These are phyloP conservation scores for Xylariaceae sp. DNA, from an alignment of 2,329 filamentous ascomycete genomes.

Conservation along the genomic window DNA sequence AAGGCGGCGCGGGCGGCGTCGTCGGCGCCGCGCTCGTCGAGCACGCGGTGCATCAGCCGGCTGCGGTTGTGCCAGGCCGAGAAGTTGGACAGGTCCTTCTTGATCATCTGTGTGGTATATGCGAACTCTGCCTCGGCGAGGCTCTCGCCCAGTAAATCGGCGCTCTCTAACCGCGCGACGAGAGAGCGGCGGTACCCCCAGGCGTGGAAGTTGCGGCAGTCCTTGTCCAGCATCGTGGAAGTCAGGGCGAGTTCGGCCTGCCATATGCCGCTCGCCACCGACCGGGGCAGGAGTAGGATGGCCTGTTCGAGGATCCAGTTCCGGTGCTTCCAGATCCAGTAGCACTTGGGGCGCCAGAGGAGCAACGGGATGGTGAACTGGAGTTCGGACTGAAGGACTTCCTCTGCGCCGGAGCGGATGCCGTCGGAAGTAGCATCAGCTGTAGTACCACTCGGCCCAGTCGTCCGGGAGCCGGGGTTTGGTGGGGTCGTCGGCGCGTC, in stretches of 20 bases:
- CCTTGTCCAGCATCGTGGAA: constrained; percentile 79
- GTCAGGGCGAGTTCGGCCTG: constrained; percentile 75
- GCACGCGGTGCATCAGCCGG: constrained; percentile 70
- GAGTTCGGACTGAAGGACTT: constrained; percentile 67
- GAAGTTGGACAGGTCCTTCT: constrained; percentile 84
- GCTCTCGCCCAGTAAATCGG: constrained; percentile 46
- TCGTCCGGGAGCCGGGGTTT: constrained; percentile 44
- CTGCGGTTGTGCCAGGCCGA: constrained; percentile 93
- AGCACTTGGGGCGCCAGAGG: constrained; percentile 87
- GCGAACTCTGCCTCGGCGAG: constrained; percentile 77
- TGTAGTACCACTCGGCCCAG: constrained; percentile 48
- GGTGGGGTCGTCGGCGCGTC: constrained; percentile 47
- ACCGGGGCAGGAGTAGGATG: constrained; percentile 54
- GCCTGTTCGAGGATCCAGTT: constrained; percentile 75
- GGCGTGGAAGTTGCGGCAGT: constrained; percentile 91
- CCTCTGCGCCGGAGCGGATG: constrained; percentile 29
- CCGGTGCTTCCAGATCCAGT: constrained; percentile 99
- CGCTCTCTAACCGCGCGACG: constrained; percentile 66
- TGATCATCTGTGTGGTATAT: constrained; percentile 88
- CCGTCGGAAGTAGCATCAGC: constrained; percentile 32
- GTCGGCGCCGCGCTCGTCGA: constrained; percentile 64
- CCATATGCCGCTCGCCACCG: constrained; percentile 65
- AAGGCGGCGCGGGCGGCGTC: constrained; percentile 59
- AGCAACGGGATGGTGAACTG: constrained; percentile 79
- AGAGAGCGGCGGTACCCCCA: constrained; percentile 87